Conservation (phyloP, 768 basidiomycete species). For the Boletus tylopilopsis region DNA sequence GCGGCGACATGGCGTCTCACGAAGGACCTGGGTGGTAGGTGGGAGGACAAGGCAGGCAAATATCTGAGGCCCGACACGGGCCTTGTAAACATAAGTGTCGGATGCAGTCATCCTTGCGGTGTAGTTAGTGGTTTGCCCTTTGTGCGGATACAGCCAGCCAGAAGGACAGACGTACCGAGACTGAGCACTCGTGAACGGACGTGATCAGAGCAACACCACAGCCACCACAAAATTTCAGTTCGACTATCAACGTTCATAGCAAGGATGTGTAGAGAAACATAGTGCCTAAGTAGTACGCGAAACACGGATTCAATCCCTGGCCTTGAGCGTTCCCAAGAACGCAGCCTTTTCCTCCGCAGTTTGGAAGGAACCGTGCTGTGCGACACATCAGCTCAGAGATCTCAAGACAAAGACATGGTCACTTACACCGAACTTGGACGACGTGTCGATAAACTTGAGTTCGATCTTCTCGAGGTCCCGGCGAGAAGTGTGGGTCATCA, state of each 20-base stretch:
- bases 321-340: slow-evolving; percentile 91
- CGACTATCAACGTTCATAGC: slow-evolving; percentile 35
- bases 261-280: slow-evolving; percentile 33
- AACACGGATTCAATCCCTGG: slow-evolving; percentile 56
- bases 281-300: slow-evolving; percentile 38
- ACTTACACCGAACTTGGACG: slow-evolving; percentile 93
- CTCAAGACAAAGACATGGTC: neutral
- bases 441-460: slow-evolving; percentile 98
- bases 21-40: slow-evolving; percentile 30
- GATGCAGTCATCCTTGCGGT: slow-evolving; percentile 63
- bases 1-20: slow-evolving; percentile 6
- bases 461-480: slow-evolving; percentile 96
- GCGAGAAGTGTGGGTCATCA: slow-evolving; percentile 94
- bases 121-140: slow-evolving; percentile 5
- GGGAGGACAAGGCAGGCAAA: slow-evolving; percentile 30
- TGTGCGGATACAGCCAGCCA: neutral
- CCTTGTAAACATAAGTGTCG: slow-evolving; percentile 78
- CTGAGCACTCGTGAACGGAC: slow-evolving; percentile 20
- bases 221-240: neutral
- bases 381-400: slow-evolving; percentile 3
- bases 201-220: neutral
- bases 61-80: slow-evolving; percentile 68
- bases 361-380: slow-evolving; percentile 93
- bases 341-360: slow-evolving; percentile 93
- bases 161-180: slow-evolving; percentile 41